phyloP scores from a whole-genome alignment of 2,329 filamentous ascomycete genomes.

The Boeremia lycopersici region DNA sequence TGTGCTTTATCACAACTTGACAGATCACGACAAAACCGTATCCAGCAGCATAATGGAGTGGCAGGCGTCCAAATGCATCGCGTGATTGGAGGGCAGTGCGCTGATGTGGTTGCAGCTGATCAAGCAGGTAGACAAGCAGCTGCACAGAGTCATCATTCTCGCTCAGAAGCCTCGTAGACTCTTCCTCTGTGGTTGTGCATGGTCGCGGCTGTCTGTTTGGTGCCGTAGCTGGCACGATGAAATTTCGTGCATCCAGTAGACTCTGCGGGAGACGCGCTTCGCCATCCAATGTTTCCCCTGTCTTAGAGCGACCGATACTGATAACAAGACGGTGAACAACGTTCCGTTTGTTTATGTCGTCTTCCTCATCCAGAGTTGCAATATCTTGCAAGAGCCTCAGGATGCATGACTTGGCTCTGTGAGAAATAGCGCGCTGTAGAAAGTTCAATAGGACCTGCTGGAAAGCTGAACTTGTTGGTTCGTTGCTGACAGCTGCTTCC shows the following conservation, averaged over 20 bases:
- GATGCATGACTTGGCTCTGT: slow-evolving; percentile 71
- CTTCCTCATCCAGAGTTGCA: slow-evolving; percentile 77
- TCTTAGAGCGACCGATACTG: slow-evolving; percentile 79
- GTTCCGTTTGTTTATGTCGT: slow-evolving; percentile 93
- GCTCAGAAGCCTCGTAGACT: slow-evolving; percentile 63
- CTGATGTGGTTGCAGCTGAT: slow-evolving; percentile 71
- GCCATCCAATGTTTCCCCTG: slow-evolving; percentile 54
- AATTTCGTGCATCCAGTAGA: slow-evolving; percentile 66
- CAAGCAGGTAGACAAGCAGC: slow-evolving; percentile 67
- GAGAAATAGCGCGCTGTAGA: slow-evolving; percentile 76
- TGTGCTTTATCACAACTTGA: slow-evolving; percentile 81
- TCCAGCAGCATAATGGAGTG: slow-evolving; percentile 91
- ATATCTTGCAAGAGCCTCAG: slow-evolving; percentile 71
- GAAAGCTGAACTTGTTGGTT: slow-evolving; percentile 55
- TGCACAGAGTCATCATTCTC: slow-evolving; percentile 78
- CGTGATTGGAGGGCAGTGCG: slow-evolving; percentile 68
- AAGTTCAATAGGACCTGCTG: slow-evolving; percentile 79
- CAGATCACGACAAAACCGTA: slow-evolving; percentile 94
- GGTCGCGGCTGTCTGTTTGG: slow-evolving; percentile 67
- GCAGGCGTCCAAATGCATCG: slow-evolving; percentile 81
- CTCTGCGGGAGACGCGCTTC: slow-evolving; percentile 60
- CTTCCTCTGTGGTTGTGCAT: slow-evolving; percentile 69
- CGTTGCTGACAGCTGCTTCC: slow-evolving; percentile 61
- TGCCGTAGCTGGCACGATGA: slow-evolving; percentile 78
- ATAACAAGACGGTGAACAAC: slow-evolving; percentile 93